phyloP scores from a whole-genome alignment of 1,284 basidiomycete genomes.

The Ganoderma sinense region DNA sequence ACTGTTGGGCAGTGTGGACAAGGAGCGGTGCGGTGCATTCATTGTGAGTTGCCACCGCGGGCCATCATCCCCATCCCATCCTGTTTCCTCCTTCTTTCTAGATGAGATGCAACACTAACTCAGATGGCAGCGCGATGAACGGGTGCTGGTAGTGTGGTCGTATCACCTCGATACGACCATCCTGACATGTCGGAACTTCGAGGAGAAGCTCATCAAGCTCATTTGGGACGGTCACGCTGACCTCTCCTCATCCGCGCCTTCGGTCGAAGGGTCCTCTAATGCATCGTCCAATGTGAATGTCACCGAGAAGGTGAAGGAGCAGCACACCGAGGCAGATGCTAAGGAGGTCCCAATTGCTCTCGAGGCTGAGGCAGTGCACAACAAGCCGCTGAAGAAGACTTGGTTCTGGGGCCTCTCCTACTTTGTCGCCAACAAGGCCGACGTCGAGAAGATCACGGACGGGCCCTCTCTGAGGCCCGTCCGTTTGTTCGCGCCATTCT shows the following conservation, averaged over 20 bases:
- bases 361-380: slow-evolving; percentile 37
- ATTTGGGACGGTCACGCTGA: slow-evolving; percentile 70
- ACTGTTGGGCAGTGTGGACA: slow-evolving; percentile 73
- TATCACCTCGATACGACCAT: slow-evolving; percentile 78
- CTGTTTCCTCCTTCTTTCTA: no score
- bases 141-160: slow-evolving; percentile 79
- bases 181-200: slow-evolving; percentile 69
- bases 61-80: neutral
- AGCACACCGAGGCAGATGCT: slow-evolving; percentile 19
- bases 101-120: neutral
- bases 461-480: slow-evolving; percentile 54
- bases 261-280: slow-evolving; percentile 49
- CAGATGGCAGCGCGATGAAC: slow-evolving; percentile 66
- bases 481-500: slow-evolving; percentile 79
- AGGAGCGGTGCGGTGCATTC: slow-evolving; percentile 88
- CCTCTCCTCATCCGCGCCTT: slow-evolving; percentile 41
- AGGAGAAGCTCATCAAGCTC: slow-evolving; percentile 82
- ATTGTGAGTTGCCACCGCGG: slow-evolving; percentile 54
- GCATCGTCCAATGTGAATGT: slow-evolving; percentile 61
- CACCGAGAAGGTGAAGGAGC: slow-evolving; percentile 45
- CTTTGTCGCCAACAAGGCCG: slow-evolving; percentile 47
- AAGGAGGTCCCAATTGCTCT: slow-evolving; percentile 34
- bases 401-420: slow-evolving; percentile 44
- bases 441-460: slow-evolving; percentile 57
- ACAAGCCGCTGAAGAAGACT: slow-evolving; percentile 39